Evolutionary conservation across 2,329 filamentous ascomycete genomes (phyloP).

Genomic region (Cercospora zeae-maydis): DNA sequence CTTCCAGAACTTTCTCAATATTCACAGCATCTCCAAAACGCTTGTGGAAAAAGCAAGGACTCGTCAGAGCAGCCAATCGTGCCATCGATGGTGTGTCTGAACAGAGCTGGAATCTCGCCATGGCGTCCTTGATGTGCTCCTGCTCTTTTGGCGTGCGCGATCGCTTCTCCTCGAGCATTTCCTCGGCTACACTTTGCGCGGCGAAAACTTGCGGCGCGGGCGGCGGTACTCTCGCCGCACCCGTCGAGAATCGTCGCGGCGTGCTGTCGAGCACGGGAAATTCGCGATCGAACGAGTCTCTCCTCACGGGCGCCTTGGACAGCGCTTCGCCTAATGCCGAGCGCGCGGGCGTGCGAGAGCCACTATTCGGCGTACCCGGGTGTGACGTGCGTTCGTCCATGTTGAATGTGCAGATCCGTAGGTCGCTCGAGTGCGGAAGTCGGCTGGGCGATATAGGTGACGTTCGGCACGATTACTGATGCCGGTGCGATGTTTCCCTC

Average conservation of each 20-base stretch:
- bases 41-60: constrained; percentile 96
- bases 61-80: constrained; percentile 67
- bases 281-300: constrained; percentile 35
- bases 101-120: constrained; percentile 30
- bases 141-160: constrained; percentile 27
- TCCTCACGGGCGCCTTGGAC: constrained; percentile 29
- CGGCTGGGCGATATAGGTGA: background rate
- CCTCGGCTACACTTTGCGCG: constrained; percentile 31
- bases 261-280: constrained; percentile 30
- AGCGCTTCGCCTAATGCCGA: constrained; percentile 32
- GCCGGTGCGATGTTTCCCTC: background rate
- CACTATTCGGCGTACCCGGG: constrained; percentile 23
- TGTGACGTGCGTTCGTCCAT: constrained; percentile 18
- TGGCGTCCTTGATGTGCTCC: constrained; percentile 28
- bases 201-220: constrained; percentile 32
- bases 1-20: constrained; percentile 89
- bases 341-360: constrained; percentile 13
- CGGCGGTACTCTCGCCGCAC: constrained; percentile 34
- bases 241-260: constrained; percentile 35
- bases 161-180: constrained; percentile 29
- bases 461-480: background rate
- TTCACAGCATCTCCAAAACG: constrained; percentile 95
- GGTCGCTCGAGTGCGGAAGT: background rate
- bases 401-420: background rate
- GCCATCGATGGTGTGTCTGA: constrained; percentile 34